Evolutionary conservation across 345 rosid genomes (phyloP).

Genomic region (Diplotaxis tenuifolia): DNA sequence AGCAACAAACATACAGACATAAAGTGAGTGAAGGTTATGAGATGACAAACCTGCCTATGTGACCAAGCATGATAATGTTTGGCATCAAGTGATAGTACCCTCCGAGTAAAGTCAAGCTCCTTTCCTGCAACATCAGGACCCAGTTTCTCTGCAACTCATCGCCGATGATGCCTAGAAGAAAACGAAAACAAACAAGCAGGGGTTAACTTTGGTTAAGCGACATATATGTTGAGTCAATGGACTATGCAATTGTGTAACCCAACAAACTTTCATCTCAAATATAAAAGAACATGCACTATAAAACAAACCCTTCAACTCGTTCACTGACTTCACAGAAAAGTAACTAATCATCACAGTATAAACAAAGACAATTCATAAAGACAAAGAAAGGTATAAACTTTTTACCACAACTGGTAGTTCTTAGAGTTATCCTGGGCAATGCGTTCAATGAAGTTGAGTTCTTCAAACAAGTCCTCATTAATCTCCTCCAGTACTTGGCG

Average conservation of each 20-base stretch:
- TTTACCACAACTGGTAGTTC: constrained; percentile 92
- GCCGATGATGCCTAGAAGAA: constrained; percentile 78
- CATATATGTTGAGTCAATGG: neutral
- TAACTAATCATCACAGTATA: too few relatives aligned
- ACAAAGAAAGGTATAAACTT: neutral
- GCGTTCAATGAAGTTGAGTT: constrained; percentile 53
- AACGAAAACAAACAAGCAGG: neutral
- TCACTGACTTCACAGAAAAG: too few relatives aligned
- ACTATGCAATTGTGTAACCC: neutral
- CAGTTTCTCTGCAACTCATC: constrained; percentile 90
- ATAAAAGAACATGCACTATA: too few relatives aligned
- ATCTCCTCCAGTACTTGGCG: constrained; percentile 60
- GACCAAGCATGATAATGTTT: constrained; percentile 97
- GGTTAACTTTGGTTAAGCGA: neutral
- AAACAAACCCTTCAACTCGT: too few relatives aligned
- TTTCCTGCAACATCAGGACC: constrained; percentile 55
- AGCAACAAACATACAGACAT: neutral
- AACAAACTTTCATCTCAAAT: too few relatives aligned
- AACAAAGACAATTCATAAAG: too few relatives aligned
- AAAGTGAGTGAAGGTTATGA: neutral
- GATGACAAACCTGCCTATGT: constrained; percentile 78
- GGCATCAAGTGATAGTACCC: constrained; percentile 63
- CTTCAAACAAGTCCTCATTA: constrained; percentile 44
- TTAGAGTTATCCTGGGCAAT: constrained; percentile 68
- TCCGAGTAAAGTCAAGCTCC: constrained; percentile 71